Evolutionary conservation across 192 early-diverging fungal species (phyloP), one percentile per base, ranked within the genome.

Genomic region (Phycomyces blakesleeanus): DNA sequence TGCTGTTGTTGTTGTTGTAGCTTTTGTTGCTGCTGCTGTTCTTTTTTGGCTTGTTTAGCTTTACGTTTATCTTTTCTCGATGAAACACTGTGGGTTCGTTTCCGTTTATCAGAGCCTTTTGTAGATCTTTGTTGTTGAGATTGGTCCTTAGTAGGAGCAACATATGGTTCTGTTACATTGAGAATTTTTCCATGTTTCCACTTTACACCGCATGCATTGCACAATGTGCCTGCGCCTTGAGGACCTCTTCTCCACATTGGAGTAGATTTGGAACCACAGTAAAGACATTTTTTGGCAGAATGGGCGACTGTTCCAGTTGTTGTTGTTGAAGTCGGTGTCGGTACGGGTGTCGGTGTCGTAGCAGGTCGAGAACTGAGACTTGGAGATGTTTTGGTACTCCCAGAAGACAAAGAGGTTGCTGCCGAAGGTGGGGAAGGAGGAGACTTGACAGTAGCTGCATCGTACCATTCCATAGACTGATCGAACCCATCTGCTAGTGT

Each of bases 191-290:
- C 90, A 55, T 87, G 80, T 52, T 89, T 89, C 89, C 89, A 91
- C 59, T 89, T 89, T 7, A 91, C 89, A 12, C 89, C 89, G 56
- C 89, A 91, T 0, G 88, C 88, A 67, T 91, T 91, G 61, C 89
- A 91, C 7, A 91, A 72, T 1, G 89, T 91, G 7, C 84, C 81
- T 14, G 83, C 76, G 1, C 89, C 89, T n/a, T 79, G 68, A 0
- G 89, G 89, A 3, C 89, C 89, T 27, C 89, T 80, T 24, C 89
- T 77, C 89, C 89, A 91, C 76, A 91, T 91, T 9, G 89, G 89
- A 5, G 89, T 91, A 10, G 80, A 77, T 37, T 74, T 83, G 44
- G 81, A 82, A 12, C 76, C 71, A 60, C 89, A 91, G 63, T 89
- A 87, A 3, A 74, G 67, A 69, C 88, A 90, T 25, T 72, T 68